These are phyloP conservation scores for Saccharomycopsis sp. DNA, from an alignment of 805 yeast species.

Conservation along the genomic window DNA sequence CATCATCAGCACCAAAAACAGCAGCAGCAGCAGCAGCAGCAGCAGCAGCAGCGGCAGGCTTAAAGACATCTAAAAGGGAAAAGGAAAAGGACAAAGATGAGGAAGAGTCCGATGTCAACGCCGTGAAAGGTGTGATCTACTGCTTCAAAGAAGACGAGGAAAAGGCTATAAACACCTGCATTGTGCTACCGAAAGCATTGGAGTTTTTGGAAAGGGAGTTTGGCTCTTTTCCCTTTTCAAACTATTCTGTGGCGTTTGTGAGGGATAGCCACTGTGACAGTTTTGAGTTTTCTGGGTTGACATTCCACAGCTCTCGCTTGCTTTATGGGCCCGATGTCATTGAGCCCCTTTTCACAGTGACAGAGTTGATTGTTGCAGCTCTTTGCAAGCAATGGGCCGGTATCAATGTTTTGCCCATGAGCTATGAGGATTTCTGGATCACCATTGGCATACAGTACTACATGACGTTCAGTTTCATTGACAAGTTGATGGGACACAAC, in stretches of 20 bases:
- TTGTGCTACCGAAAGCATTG: conserved; percentile 67
- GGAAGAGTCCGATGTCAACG: conserved; percentile 31
- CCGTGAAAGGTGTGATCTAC: conserved; percentile 53
- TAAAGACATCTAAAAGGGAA: no score
- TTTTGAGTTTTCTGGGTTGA: conserved; percentile 66
- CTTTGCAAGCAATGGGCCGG: conserved; percentile 92
- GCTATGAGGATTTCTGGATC: conserved; percentile 80
- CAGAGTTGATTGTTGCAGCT: conserved; percentile 59
- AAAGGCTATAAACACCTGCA: conserved; percentile 59
- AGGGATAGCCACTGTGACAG: conserved; percentile 41
- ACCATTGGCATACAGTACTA: conserved; percentile 75
- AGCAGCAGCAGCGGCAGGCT: conserved; percentile 44
- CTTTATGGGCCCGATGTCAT: conserved; percentile 66
- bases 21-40: conserved; percentile 32
- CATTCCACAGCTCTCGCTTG: conserved; percentile 49
- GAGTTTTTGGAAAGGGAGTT: conserved; percentile 80
- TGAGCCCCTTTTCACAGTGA: conserved; percentile 67
- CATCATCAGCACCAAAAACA: no score
- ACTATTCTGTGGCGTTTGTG: conserved; percentile 71
- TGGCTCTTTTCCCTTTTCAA: conserved; percentile 87
- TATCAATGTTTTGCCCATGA: conserved; percentile 74
- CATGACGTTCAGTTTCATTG: conserved; percentile 69
- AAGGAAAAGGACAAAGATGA: conserved; percentile 26
- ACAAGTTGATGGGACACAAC: conserved; percentile 70
- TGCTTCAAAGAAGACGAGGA: conserved; percentile 50